A percentile compares a stretch with the other conserved stretches of the same genome.
These are phyloP conservation scores for Podaxis sp. DNA, from an alignment of 768 basidiomycete species.

Conservation along the genomic window DNA sequence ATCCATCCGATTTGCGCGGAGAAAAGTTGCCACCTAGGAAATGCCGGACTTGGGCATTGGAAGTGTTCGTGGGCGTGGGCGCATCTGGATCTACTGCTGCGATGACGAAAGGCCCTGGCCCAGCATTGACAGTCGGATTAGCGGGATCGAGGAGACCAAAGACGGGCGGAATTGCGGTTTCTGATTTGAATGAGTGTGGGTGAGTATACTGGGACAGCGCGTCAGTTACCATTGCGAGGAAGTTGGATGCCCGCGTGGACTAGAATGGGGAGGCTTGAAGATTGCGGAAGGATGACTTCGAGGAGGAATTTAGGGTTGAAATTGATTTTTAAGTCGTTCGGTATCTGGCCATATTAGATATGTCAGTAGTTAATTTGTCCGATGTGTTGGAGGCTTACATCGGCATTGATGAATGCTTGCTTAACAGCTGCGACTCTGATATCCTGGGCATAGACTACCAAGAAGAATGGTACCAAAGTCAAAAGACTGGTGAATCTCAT, in stretches of 20 bases:
- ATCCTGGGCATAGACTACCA: conserved; percentile 22
- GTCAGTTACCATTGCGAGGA: conserved; percentile 24
- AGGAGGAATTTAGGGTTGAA: conserved; percentile 30
- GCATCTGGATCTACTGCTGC: conserved; percentile 44
- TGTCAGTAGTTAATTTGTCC: background rate
- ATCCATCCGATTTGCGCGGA: conserved; percentile 8
- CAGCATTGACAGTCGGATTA: conserved; percentile 10
- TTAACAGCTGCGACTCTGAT: conserved; percentile 23
- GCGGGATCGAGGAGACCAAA: conserved; percentile 29
- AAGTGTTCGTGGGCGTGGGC: conserved; percentile 40
- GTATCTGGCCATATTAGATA: conserved; percentile 21
- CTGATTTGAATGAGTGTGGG: conserved; percentile 19
- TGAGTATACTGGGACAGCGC: background rate
- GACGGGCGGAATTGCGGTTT: conserved; percentile 33
- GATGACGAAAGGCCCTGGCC: conserved; percentile 38
- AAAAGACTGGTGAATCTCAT: conserved; percentile 2
- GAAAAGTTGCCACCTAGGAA: conserved; percentile 40
- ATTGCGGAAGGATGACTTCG: conserved; percentile 27
- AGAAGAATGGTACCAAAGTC: background rate
- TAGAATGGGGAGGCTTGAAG: conserved; percentile 18
- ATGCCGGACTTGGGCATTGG: conserved; percentile 39
- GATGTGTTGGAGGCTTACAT: conserved; percentile 18
- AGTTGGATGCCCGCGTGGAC: conserved; percentile 29
- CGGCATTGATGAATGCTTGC: conserved; percentile 24
- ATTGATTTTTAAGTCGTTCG: conserved; percentile 20